Percentiles rank a stretch among this genome's conserved stretches.
Conservation (phyloP, 164 flowering plant species). For the Amborella trichopoda region DNA sequence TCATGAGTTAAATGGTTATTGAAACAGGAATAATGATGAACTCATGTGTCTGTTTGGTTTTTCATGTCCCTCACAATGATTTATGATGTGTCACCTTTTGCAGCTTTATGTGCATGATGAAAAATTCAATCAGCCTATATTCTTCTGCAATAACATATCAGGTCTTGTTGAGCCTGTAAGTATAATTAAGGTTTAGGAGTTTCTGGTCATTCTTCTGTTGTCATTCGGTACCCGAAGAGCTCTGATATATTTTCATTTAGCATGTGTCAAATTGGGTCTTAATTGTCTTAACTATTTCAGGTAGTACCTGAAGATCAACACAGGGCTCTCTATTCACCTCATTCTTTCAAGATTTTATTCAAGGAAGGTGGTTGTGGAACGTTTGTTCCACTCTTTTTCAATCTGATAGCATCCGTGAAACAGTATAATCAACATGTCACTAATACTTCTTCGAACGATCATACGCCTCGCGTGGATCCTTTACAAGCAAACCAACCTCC, state of each 20-base stretch:
- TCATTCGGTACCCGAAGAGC: no score
- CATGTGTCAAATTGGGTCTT: neutral
- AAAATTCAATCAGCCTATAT: constrained; percentile 89
- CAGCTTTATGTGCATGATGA: constrained; percentile 78
- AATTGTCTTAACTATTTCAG: constrained; percentile 19
- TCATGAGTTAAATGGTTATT: no score
- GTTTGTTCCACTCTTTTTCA: constrained; percentile 79
- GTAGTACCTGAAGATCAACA: constrained; percentile 78
- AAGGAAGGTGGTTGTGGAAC: constrained; percentile 99
- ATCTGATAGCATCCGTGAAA: constrained; percentile 64
- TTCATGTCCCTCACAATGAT: no score
- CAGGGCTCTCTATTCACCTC: constrained; percentile 81
- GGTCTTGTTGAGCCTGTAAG: constrained; percentile 96
- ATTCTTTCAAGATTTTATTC: constrained; percentile 84
- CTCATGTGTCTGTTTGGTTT: no score
- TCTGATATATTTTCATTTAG: neutral
- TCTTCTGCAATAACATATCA: constrained; percentile 91
- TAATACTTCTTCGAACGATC: constrained; percentile 7
- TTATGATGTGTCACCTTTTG: constrained; percentile 2
- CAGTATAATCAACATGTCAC: constrained; percentile 38
- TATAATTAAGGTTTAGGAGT: no score
- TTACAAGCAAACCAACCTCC: constrained; percentile 87
- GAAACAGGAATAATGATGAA: no score
- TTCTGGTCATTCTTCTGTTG: no score
- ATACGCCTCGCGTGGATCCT: constrained; percentile 55